Evolutionary conservation across 2,329 filamentous ascomycete species (phyloP).

Genomic region (Sclerotinia minor): DNA sequence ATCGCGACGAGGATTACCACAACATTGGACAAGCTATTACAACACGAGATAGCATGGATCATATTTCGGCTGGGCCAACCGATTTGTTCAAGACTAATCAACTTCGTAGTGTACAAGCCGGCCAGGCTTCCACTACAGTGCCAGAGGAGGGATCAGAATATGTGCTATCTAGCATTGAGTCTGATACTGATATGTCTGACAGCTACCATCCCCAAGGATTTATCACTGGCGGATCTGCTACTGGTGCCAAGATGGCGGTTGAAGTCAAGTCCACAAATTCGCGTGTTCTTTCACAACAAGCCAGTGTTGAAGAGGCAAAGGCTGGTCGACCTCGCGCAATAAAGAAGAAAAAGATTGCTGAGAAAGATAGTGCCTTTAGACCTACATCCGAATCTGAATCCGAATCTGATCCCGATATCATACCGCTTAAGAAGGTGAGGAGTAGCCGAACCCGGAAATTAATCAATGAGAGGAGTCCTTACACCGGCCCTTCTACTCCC

Average conservation of each 20-base stretch:
- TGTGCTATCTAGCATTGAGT: slow-evolving; percentile 21
- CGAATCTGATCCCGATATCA: slow-evolving; percentile 25
- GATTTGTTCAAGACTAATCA: slow-evolving; percentile 16
- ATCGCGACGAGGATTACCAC: slow-evolving; percentile 17
- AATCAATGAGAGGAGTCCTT: slow-evolving; percentile 25
- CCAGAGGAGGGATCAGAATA: slow-evolving; percentile 17
- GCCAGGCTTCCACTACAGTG: neutral
- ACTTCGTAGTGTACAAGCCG: neutral
- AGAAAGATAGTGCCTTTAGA: slow-evolving; percentile 33
- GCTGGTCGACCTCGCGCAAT: neutral
- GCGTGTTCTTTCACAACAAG: slow-evolving; percentile 3
- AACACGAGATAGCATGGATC: slow-evolving; percentile 19
- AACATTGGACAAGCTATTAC: slow-evolving; percentile 25
- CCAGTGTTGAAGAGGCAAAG: slow-evolving; percentile 9
- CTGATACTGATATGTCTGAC: slow-evolving; percentile 14
- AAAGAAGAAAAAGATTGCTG: slow-evolving; percentile 32
- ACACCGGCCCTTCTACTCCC: slow-evolving; percentile 28
- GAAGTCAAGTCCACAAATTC: slow-evolving; percentile 15
- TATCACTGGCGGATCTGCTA: neutral
- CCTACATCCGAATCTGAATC: slow-evolving; percentile 28
- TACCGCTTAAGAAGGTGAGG: slow-evolving; percentile 13
- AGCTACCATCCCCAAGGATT: slow-evolving; percentile 4
- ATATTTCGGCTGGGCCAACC: neutral
- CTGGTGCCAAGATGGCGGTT: slow-evolving; percentile 7
- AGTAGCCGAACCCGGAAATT: slow-evolving; percentile 24